Conservation (phyloP, 108 stramenopile species). For the Fistulifera solaris region DNA sequence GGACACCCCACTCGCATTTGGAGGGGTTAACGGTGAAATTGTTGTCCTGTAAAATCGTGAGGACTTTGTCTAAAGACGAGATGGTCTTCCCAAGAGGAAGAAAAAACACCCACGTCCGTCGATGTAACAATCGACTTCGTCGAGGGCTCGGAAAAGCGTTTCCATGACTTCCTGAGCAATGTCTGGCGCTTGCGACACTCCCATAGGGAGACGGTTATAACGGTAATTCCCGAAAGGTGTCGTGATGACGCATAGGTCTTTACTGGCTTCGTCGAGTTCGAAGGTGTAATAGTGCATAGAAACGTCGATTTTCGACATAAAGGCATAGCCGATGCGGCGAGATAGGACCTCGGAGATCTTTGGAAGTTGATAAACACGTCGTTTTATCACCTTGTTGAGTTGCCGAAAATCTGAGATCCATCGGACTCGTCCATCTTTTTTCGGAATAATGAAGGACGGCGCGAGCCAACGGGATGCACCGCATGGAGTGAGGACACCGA, state of each 20-base stretch:
- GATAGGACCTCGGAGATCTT: too few relatives aligned
- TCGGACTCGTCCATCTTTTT: slow-evolving; percentile 15
- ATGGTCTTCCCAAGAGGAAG: slow-evolving; percentile 25
- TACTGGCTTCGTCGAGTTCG: slow-evolving; percentile 18
- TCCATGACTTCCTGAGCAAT: slow-evolving; percentile 11
- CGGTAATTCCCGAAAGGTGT: slow-evolving; percentile 40
- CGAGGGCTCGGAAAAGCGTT: slow-evolving; percentile 13
- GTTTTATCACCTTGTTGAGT: slow-evolving; percentile 23
- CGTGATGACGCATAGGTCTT: slow-evolving; percentile 18
- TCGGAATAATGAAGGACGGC: slow-evolving; percentile 28
- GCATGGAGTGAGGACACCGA: too few relatives aligned
- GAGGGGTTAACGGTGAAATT: slow-evolving; percentile 20
- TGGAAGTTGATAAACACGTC: slow-evolving; percentile 7
- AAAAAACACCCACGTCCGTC: slow-evolving; percentile 35
- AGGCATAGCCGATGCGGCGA: too few relatives aligned
- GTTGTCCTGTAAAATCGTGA: slow-evolving; percentile 8
- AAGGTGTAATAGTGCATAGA: slow-evolving; percentile 26
- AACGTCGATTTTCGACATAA: slow-evolving; percentile 24
- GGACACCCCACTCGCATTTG: slow-evolving; percentile 43
- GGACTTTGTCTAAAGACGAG: slow-evolving; percentile 9
- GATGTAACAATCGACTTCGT: slow-evolving; percentile 29
- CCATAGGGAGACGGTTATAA: slow-evolving; percentile 42
- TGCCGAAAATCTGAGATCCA: slow-evolving; percentile 19
- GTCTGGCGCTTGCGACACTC: slow-evolving; percentile 30
- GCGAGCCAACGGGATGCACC: slow-evolving; percentile 1